Percentiles rank a stretch among this genome's conserved stretches.
These are phyloP conservation scores for Nothomitra cinnamomea DNA, from an alignment of 2,329 filamentous ascomycete genomes.

Conservation along the genomic window DNA sequence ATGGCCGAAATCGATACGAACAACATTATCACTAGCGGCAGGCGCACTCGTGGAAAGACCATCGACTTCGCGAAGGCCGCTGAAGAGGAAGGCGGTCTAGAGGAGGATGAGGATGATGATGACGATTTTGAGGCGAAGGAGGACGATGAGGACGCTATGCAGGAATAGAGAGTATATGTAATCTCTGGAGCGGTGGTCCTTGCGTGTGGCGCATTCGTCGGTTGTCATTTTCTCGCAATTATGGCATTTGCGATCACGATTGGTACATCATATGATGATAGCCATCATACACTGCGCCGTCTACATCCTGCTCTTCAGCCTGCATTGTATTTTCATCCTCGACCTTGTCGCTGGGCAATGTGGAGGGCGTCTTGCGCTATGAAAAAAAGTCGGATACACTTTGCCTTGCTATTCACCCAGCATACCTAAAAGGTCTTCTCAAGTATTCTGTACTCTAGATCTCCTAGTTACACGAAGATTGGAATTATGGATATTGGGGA, in stretches of 20 bases:
- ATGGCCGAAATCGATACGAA: slow-evolving; percentile 79
- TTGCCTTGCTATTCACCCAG: background rate
- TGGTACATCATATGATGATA: background rate
- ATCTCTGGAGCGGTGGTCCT: background rate
- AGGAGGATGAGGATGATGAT: slow-evolving; percentile 67
- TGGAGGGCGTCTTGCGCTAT: slow-evolving; percentile 1
- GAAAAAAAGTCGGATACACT: background rate
- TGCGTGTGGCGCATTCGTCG: background rate
- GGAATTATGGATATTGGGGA: background rate
- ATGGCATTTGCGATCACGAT: background rate
- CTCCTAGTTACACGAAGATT: background rate
- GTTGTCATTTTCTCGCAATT: background rate
- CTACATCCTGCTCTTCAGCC: background rate
- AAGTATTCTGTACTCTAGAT: slow-evolving; percentile 2
- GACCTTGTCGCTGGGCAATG: background rate
- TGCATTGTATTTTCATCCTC: background rate
- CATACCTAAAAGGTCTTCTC: background rate
- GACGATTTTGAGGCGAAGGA: slow-evolving; percentile 28
- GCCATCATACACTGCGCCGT: background rate
- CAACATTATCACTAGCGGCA: slow-evolving; percentile 67
- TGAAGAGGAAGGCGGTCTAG: slow-evolving; percentile 54
- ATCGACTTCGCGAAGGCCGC: slow-evolving; percentile 92
- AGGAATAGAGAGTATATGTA: slow-evolving; percentile 16
- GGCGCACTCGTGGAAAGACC: slow-evolving; percentile 77
- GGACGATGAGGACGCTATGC: slow-evolving; percentile 23